phyloP scores from a whole-genome alignment of 305 asterid species.

The Rubia balearica region DNA sequence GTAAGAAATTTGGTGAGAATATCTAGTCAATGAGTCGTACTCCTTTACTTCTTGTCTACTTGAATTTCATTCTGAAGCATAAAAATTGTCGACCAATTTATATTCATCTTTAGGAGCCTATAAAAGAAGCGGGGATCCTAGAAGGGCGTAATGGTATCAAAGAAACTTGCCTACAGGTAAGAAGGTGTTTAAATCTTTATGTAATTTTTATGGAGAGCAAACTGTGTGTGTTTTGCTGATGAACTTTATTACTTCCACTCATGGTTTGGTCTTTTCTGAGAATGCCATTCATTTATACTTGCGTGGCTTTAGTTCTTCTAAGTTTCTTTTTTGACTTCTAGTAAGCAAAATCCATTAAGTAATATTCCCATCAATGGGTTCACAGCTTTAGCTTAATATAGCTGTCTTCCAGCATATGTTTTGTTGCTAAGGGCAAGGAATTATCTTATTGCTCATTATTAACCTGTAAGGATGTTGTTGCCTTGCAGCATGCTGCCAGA shows the following conservation, averaged over 20 bases:
- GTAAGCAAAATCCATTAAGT: background rate
- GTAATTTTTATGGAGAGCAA: background rate
- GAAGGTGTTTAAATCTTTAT: slow-evolving; percentile 10
- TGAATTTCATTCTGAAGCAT: background rate
- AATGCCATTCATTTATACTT: background rate
- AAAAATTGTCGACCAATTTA: slow-evolving; percentile 19
- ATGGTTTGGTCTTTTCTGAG: background rate
- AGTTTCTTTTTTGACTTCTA: background rate
- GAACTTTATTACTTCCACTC: background rate
- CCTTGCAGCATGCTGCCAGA: slow-evolving; percentile 93
- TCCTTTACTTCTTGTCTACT: background rate
- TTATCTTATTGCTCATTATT: background rate
- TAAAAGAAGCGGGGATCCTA: slow-evolving; percentile 97
- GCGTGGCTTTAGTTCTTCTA: background rate
- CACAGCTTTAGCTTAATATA: background rate
- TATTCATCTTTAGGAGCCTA: slow-evolving; percentile 67
- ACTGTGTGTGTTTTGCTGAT: slow-evolving; percentile 3
- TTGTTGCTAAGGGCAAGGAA: background rate
- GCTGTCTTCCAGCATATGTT: background rate
- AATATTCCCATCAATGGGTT: background rate
- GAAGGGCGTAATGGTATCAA: slow-evolving; percentile 99
- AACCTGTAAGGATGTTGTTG: background rate
- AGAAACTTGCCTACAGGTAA: slow-evolving; percentile 98
- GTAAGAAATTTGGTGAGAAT: slow-evolving; percentile 96
- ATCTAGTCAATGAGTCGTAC: slow-evolving; percentile 9